Evolutionary conservation across 2,329 filamentous ascomycete species (phyloP).

Genomic region (Pseudogymnoascus sp.): DNA sequence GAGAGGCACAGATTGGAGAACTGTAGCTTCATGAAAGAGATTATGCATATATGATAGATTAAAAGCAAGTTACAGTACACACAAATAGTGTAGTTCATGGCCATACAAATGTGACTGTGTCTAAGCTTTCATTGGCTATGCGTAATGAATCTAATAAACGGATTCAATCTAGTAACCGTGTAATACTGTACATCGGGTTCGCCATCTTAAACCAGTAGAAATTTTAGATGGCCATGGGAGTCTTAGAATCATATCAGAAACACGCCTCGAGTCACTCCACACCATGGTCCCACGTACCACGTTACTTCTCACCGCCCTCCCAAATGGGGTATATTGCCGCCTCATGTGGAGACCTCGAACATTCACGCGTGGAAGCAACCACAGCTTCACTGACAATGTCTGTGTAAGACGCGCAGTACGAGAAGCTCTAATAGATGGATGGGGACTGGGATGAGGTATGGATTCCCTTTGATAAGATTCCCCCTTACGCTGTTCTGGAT

Average conservation of each 20-base stretch:
- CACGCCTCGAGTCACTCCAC: background rate
- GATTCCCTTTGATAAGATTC: constrained; percentile 17
- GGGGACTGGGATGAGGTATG: constrained; percentile 61
- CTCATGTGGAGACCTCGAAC: constrained; percentile 5
- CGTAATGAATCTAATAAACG: background rate
- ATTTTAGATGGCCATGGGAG: background rate
- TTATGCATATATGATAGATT: constrained; percentile 9
- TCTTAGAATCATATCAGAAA: background rate
- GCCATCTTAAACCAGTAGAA: background rate
- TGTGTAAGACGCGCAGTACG: constrained; percentile 8
- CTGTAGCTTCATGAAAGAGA: constrained; percentile 2
- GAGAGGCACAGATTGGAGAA: constrained; percentile 4
- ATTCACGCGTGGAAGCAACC: constrained; percentile 7
- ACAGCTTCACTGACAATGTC: constrained; percentile 8
- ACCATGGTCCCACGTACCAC: background rate
- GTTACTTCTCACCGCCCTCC: background rate
- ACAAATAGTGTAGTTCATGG: background rate
- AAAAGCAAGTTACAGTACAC: constrained; percentile 5
- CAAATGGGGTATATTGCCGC: background rate
- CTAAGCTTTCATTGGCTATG: background rate
- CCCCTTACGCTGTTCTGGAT: constrained; percentile 3
- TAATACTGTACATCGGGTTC: background rate
- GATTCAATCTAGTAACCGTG: background rate
- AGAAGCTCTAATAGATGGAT: constrained; percentile 40
- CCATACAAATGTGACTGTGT: background rate